phyloP scores from a whole-genome alignment of 257 asterid genomes.

The Nicotiana otophora region DNA sequence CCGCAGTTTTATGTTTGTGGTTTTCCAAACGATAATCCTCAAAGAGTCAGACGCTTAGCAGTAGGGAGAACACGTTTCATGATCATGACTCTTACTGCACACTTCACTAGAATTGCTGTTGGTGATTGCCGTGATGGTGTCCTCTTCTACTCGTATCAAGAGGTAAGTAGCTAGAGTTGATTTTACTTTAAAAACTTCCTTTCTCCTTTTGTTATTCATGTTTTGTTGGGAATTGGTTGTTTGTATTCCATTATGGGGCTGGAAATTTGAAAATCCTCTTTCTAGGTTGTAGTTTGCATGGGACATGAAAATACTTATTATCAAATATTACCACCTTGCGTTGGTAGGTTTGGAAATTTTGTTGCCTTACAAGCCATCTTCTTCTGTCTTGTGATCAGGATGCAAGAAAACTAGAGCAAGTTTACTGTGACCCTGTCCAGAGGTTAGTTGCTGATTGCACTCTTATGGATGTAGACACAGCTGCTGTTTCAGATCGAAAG shows the following conservation, averaged over 20 bases:
- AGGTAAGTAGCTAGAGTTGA: conserved; percentile 45
- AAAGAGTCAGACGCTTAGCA: conserved; percentile 63
- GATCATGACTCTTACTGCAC: conserved; percentile 72
- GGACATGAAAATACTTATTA: background rate
- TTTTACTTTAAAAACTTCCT: background rate
- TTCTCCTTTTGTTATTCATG: background rate
- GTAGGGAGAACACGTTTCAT: conserved; percentile 75
- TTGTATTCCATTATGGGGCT: background rate
- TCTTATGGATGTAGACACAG: conserved; percentile 81
- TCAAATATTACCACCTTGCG: background rate
- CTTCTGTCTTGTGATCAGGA: conserved; percentile 47
- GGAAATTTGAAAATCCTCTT: background rate
- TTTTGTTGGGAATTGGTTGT: background rate
- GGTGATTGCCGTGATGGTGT: conserved; percentile 98
- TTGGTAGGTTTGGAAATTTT: conserved; percentile 1
- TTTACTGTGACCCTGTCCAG: conserved; percentile 89
- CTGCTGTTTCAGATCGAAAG: conserved; percentile 84
- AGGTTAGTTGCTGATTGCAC: conserved; percentile 91
- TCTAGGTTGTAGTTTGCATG: background rate
- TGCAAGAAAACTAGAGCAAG: conserved; percentile 72
- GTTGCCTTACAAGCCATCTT: conserved; percentile 3
- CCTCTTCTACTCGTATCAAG: conserved; percentile 78
- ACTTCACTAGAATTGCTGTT: conserved; percentile 90
- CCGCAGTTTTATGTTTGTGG: conserved; percentile 79
- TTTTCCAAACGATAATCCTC: conserved; percentile 66